A percentile compares a stretch with the other conserved stretches of the same genome.
Evolutionary conservation across 1,284 basidiomycete species (phyloP).

Genomic region (Somion occarium): DNA sequence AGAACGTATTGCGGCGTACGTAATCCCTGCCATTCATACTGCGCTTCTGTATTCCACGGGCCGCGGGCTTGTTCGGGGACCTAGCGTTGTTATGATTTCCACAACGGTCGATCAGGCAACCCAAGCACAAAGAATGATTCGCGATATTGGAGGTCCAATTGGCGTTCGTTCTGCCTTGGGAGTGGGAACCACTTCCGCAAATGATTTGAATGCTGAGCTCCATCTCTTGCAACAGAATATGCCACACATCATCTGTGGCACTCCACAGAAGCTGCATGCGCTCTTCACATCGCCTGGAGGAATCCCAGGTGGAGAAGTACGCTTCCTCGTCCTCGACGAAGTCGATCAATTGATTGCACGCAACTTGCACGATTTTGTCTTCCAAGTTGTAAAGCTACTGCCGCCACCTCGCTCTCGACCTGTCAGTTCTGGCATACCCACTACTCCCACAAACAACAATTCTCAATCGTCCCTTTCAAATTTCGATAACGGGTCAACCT

Average conservation of each 20-base stretch:
- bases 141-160: conserved; percentile 88
- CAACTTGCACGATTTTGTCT: conserved; percentile 93
- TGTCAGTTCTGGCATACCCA: conserved; percentile 37
- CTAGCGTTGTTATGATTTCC: conserved; percentile 89
- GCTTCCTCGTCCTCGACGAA: conserved; percentile 93
- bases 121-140: conserved; percentile 95
- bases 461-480: conserved; percentile 42
- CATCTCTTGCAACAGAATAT: conserved; percentile 83
- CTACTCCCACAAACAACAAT: conserved; percentile 23
- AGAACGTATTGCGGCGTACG: conserved; percentile 96
- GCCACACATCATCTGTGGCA: conserved; percentile 94
- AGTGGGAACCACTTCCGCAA: conserved; percentile 69
- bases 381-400: conserved; percentile 86
- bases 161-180: conserved; percentile 86
- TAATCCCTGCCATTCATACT: conserved; percentile 89
- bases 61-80: conserved; percentile 63
- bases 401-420: conserved; percentile 80
- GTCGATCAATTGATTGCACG: conserved; percentile 97
- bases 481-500: conserved; percentile 44
- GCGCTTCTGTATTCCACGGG: conserved; percentile 59
- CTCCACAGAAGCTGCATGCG: conserved; percentile 93
- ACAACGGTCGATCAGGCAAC: conserved; percentile 98
- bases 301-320: conserved; percentile 76
- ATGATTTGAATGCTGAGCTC: conserved; percentile 74
- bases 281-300: conserved; percentile 82